Conservation (phyloP, 768 basidiomycete species). For the Lactarius quietus region DNA sequence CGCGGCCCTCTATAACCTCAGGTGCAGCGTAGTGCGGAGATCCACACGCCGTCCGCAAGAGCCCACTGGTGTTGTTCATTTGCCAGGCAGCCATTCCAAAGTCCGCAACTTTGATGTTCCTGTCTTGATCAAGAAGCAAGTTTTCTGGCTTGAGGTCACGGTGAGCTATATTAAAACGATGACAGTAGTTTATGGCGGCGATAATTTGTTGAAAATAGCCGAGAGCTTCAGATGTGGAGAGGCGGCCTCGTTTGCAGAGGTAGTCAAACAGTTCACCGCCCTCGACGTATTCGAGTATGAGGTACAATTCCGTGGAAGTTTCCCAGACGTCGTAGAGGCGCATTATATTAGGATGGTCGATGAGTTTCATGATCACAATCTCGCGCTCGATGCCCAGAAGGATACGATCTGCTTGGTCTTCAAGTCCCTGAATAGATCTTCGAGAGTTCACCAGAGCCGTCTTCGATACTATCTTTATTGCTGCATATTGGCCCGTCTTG, state of each 20-base stretch:
- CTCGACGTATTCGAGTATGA: constrained; percentile 92
- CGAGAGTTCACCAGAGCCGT: constrained; percentile 58
- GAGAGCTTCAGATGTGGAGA: constrained; percentile 68
- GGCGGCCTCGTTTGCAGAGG: constrained; percentile 72
- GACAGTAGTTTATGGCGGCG: constrained; percentile 86
- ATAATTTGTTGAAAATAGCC: constrained; percentile 94
- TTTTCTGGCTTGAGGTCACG: constrained; percentile 93
- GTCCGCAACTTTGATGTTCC: constrained; percentile 92
- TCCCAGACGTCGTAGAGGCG: constrained; percentile 97
- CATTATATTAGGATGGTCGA: constrained; percentile 93
- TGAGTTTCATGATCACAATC: constrained; percentile 96
- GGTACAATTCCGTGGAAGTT: constrained; percentile 80
- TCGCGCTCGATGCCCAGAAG: constrained; percentile 85
- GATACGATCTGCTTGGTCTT: constrained; percentile 71
- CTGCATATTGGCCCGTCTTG: constrained; percentile 86
- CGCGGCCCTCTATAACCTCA: constrained; percentile 78
- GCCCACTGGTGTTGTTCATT: constrained; percentile 47
- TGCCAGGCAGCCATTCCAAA: constrained; percentile 99
- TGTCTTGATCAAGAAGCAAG: constrained; percentile 75
- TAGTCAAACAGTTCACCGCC: constrained; percentile 95
- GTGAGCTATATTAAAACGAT: constrained; percentile 91
- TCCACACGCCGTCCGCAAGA: constrained; percentile 84
- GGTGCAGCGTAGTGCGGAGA: constrained; percentile 95
- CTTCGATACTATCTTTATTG: constrained; percentile 93
- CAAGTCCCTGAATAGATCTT: constrained; percentile 63